phyloP scores from a whole-genome alignment of 164 flowering plant genomes.

The Euptelea pleiosperma region DNA sequence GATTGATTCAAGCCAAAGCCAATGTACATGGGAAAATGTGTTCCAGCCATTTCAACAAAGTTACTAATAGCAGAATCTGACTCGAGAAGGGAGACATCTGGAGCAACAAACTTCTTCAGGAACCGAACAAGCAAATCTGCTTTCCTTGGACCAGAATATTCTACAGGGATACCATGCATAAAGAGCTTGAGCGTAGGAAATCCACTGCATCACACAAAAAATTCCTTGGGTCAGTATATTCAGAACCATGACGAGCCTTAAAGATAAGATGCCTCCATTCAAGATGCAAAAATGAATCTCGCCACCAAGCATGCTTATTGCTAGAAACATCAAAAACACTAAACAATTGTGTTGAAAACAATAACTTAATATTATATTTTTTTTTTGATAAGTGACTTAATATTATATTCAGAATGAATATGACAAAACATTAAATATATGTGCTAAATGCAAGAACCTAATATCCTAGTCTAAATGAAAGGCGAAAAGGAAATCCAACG shows the following conservation, averaged over 20 bases:
- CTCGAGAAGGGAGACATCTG: conserved; percentile 75
- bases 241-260: neutral
- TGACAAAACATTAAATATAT: no score
- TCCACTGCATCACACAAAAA: conserved; percentile 54
- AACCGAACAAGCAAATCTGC: conserved; percentile 75
- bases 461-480: no score
- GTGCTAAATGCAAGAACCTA: no score
- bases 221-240: conserved; percentile 3
- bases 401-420: no score
- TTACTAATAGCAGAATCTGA: conserved; percentile 64
- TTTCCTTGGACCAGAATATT: conserved; percentile 85
- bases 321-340: no score
- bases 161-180: conserved; percentile 75
- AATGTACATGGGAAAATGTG: conserved; percentile 68
- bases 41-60: conserved; percentile 75
- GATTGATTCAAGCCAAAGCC: conserved; percentile 90
- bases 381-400: no score
- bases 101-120: conserved; percentile 90
- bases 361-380: no score
- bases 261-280: neutral
- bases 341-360: no score
- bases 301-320: neutral
- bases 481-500: neutral
- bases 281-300: conserved; percentile 2
- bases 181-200: conserved; percentile 86